Evolutionary conservation across 23 red algal genomes (phyloP), one percentile per base, ranked within the genome.

Genomic region (Chondrus crispus): DNA sequence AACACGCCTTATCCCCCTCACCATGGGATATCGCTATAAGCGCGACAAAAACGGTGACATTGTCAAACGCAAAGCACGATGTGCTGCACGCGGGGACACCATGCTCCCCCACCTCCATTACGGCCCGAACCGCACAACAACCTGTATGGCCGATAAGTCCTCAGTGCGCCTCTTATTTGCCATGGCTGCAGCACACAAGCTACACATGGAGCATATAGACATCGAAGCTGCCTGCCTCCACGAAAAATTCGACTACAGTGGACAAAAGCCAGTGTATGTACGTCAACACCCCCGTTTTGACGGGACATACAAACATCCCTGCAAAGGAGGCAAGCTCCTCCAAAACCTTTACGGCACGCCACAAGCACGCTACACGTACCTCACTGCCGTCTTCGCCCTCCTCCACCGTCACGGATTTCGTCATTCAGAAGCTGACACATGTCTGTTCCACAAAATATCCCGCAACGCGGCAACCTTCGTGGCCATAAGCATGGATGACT

Each of bases 151-250:
- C 44, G 32, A 77, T 10, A 77, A 62, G 55, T 39, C 43, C 4
- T 62, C 71, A 6, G 47, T 79, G 2, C 69, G 85, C 2, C 70
- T 80, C 2, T 13, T 78, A 1, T 30, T 89, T 11, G 70, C 69
- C 4, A 16, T 89, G 3, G 50, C 70, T 24, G 68, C 48, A 14
- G 39, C 69, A 7, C 35, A 76, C 7, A 66, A 68, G 29, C 36
- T 89, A 3, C 69, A 79, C 19, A 16, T 89, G 1, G 66, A 89
- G 33, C 85, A 79, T 51, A 77, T 86, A 13, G 68, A 89, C 85
- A 51, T 89, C 16, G 71, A 43, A 22, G 42, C 85, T 4, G 73
- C 85, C 5, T 89, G 44, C 70, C 69, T 68, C 2, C 85, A 89
- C 52, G 85, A 77, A 89, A 37, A 37, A 2, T 62, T 73, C 42